These are phyloP conservation scores for Colletotrichum sublineola DNA, from an alignment of 2,329 filamentous ascomycete species.

Conservation along the genomic window DNA sequence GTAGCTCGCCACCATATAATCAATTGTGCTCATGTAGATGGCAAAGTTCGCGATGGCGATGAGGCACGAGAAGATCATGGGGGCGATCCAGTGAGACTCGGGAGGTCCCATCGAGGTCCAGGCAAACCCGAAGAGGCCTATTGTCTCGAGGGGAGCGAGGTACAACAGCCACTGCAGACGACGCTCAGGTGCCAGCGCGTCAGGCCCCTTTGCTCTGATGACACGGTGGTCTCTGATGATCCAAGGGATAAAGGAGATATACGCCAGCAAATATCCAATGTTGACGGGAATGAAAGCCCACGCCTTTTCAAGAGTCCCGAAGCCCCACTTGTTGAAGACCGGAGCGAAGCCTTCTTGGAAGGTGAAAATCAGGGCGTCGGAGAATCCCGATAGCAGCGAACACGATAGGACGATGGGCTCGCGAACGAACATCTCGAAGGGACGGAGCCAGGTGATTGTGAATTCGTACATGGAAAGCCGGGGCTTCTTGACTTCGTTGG, in stretches of 20 bases:
- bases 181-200: conserved; percentile 62
- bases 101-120: conserved; percentile 69
- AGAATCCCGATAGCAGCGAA: conserved; percentile 73
- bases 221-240: conserved; percentile 54
- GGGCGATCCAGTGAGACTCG: conserved; percentile 70
- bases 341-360: conserved; percentile 73
- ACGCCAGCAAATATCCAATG: conserved; percentile 70
- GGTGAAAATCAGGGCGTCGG: conserved; percentile 75
- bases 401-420: conserved; percentile 75
- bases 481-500: conserved; percentile 60
- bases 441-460: conserved; percentile 66
- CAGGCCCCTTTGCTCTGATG: conserved; percentile 59
- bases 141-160: conserved; percentile 69
- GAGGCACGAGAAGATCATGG: conserved; percentile 70
- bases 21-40: conserved; percentile 76
- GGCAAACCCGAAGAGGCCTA: conserved; percentile 73
- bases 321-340: conserved; percentile 72
- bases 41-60: conserved; percentile 74
- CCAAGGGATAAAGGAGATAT: conserved; percentile 67
- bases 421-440: conserved; percentile 74
- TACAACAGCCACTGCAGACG: conserved; percentile 72
- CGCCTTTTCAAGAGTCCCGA: conserved; percentile 54
- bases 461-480: conserved; percentile 58
- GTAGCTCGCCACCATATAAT: conserved; percentile 77
- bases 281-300: conserved; percentile 47